These are phyloP conservation scores for Hebeloma cylindrosporum DNA, from an alignment of 768 basidiomycete genomes.

Conservation along the genomic window DNA sequence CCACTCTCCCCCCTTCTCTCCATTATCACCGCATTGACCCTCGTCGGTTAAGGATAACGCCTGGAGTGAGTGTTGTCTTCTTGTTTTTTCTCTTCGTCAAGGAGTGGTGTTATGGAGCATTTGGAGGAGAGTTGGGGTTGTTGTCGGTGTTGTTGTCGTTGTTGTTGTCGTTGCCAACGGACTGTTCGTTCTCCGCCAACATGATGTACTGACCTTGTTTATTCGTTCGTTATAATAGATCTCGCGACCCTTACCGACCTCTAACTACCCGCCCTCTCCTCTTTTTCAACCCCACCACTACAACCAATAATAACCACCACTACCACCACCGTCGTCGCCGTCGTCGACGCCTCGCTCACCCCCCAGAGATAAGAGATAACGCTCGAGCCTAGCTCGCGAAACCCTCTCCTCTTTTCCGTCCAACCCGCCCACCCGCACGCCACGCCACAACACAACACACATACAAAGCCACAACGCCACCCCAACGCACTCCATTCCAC, in stretches of 20 bases:
- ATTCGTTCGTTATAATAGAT: conserved; percentile 41
- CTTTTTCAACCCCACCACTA: conserved; percentile 9
- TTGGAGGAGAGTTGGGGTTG: neutral
- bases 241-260: conserved; percentile 96
- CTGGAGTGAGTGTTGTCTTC: conserved; percentile 24
- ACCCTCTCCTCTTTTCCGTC: conserved; percentile 8
- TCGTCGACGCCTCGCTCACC: conserved; percentile 19
- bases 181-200: neutral
- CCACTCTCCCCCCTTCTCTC: conserved; percentile 9
- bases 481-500: conserved; percentile 3
- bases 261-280: conserved; percentile 44
- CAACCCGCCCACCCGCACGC: neutral
- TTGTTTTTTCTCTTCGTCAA: neutral
- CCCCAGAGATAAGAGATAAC: conserved; percentile 36
- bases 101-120: neutral
- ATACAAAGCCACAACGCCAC: too few relatives aligned
- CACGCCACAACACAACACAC: conserved; percentile 12
- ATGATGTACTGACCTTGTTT: neutral
- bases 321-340: neutral
- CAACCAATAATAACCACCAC: neutral
- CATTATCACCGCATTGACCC: conserved; percentile 13
- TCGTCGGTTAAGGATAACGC: conserved; percentile 31
- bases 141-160: neutral
- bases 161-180: neutral
- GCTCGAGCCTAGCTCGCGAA: conserved; percentile 77